Conservation (phyloP, 345 rosid species). For the Salix brachista region DNA sequence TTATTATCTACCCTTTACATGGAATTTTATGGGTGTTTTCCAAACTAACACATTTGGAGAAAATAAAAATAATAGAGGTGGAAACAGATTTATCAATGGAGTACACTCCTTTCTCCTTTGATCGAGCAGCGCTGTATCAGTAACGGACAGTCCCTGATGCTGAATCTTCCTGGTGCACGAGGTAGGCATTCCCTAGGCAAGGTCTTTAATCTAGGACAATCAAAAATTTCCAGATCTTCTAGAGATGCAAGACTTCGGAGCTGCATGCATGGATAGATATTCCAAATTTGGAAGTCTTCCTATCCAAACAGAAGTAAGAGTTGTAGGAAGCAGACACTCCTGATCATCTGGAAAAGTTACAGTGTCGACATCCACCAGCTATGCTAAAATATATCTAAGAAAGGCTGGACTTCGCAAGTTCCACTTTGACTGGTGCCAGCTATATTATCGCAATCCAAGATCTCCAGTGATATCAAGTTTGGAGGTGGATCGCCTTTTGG, state of each 20-base stretch:
- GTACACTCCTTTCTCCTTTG: constrained; percentile 13
- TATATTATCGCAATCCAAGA: constrained; percentile 11
- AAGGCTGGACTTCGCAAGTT: constrained; percentile 9
- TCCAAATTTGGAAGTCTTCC: neutral
- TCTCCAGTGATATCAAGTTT: constrained; percentile 5
- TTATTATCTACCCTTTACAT: too few relatives aligned
- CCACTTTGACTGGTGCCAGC: constrained; percentile 14
- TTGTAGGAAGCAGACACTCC: neutral
- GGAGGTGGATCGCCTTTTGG: constrained; percentile 19
- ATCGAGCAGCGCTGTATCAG: constrained; percentile 4
- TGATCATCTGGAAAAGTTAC: neutral
- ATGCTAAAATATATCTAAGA: constrained; percentile 18
- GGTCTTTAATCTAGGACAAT: constrained; percentile 16
- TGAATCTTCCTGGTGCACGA: constrained; percentile 11
- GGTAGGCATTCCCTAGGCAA: constrained; percentile 19
- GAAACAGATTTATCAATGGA: neutral
- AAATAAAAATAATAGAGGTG: too few relatives aligned
- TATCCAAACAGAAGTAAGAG: neutral
- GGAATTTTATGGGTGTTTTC: too few relatives aligned
- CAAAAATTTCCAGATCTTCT: constrained; percentile 7
- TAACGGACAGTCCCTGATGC: constrained; percentile 15
- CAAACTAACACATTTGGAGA: too few relatives aligned
- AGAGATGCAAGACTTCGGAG: constrained; percentile 16
- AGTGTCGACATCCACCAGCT: neutral
- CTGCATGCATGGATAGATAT: constrained; percentile 10